Percentiles rank a stretch among this genome's conserved stretches.
These are phyloP conservation scores for Lactarius indigo DNA, from an alignment of 768 basidiomycete genomes.

Conservation along the genomic window DNA sequence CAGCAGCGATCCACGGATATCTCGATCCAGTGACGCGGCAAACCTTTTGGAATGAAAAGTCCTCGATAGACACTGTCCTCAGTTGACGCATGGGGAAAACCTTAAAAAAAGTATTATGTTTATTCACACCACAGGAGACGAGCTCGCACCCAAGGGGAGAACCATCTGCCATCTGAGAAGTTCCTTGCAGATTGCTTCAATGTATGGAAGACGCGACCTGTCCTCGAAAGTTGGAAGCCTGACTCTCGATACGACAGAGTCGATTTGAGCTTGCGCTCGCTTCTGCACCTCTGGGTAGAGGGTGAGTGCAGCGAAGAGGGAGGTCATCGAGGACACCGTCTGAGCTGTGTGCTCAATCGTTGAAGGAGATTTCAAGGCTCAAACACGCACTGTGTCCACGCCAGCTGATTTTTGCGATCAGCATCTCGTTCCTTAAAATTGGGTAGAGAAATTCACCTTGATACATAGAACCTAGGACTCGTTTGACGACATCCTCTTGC, in stretches of 20 bases:
- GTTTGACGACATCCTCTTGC: too few species aligned
- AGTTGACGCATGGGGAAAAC: conserved; percentile 34
- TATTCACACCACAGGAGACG: conserved; percentile 19
- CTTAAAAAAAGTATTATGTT: neutral
- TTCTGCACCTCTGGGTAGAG: too few species aligned
- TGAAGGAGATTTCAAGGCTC: neutral
- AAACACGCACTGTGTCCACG: neutral
- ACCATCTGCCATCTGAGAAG: too few species aligned
- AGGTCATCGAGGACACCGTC: conserved; percentile 9
- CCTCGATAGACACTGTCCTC: conserved; percentile 55
- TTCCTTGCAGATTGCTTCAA: too few species aligned
- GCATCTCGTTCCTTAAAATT: too few species aligned
- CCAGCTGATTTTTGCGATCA: neutral
- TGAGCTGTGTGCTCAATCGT: neutral
- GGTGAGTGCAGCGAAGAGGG: too few species aligned
- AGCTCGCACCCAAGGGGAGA: neutral
- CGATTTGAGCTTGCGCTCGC: too few species aligned
- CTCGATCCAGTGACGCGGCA: neutral
- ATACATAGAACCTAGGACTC: too few species aligned
- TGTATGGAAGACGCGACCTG: too few species aligned
- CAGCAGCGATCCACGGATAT: neutral
- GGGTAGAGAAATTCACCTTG: too few species aligned
- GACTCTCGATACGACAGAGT: too few species aligned
- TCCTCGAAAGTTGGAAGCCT: too few species aligned
- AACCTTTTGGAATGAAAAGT: conserved; percentile 52